Evolutionary conservation across 768 basidiomycete genomes (phyloP), one percentile per base, ranked within the genome.

Genomic region (Asterophora parasitica): DNA sequence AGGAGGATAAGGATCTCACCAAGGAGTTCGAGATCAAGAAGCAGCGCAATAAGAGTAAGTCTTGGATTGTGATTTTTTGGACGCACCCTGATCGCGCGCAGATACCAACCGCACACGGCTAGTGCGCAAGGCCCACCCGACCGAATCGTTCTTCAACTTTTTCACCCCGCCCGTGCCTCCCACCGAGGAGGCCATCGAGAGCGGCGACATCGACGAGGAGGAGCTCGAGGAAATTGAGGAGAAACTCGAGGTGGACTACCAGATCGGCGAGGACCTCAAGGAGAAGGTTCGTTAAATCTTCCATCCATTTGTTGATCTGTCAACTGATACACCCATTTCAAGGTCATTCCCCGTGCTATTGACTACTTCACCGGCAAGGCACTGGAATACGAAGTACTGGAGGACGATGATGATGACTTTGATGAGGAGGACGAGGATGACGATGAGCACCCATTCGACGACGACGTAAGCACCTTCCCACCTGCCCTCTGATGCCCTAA

Each of bases 61-160:
- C 19, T 23, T 33, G 38, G 41, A 16, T 12, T 23, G 35, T 56
- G 38, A 45, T 8, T 26, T 42, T 42, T 23, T 23, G 39, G 10
- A 36, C 17, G 32, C 23, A 46, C 46, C 34, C 35, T 48, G 34
- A 49, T 43, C 38, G 47, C 10, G 33, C 23, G 8, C 57, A 90
- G 88, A 85, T 63, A 91, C 88, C 20, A 89, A 91, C 65, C 83
- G 87, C 53, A 91, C 85, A 1, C 85, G 87, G 52, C 71, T 89
- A 30, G 82, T 88, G 34, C 79, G 83, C 68, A 97, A 97, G 73
- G 85, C 88, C 5, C 83, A 81, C 56, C 89, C 92, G 7, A 84
- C 88, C 5, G 90, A 94, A 28, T 97, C 95, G 11, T 98, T 99
- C 79, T 99, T 99, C 85, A 92, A 92, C 78, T 99, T 98, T 73